Percentiles rank a stretch among this genome's conserved stretches.
Conservation (phyloP, 768 basidiomycete genomes). For the Trametes punicea region DNA sequence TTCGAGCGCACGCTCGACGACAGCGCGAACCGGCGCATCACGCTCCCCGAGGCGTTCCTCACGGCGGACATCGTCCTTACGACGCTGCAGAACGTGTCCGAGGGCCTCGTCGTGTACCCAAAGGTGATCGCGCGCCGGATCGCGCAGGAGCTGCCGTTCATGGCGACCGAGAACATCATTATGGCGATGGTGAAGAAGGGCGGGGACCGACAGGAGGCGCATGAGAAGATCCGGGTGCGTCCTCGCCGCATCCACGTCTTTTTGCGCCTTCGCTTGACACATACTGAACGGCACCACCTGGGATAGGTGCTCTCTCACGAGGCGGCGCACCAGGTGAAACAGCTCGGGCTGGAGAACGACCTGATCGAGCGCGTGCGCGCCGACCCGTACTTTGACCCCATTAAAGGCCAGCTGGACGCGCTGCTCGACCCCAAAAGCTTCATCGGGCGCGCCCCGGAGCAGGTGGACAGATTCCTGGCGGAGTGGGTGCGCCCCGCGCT, state of each 20-base stretch:
- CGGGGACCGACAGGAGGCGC: constrained; percentile 94
- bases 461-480: constrained; percentile 83
- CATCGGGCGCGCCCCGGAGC: constrained; percentile 91
- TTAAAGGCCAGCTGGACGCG: constrained; percentile 72
- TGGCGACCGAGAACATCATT: constrained; percentile 99
- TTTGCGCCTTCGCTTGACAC: constrained; percentile 40
- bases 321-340: constrained; percentile 91
- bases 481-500: constrained; percentile 90
- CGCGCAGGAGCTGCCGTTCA: constrained; percentile 94
- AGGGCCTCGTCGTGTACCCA: constrained; percentile 99
- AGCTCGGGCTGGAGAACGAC: constrained; percentile 93
- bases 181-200: constrained; percentile 97
- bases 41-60: constrained; percentile 94
- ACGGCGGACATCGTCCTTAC: constrained; percentile 96
- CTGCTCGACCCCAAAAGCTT: constrained; percentile 87
- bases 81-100: constrained; percentile 93
- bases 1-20: constrained; percentile 98
- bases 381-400: constrained; percentile 87
- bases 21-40: constrained; percentile 95
- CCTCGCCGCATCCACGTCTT: not conserved
- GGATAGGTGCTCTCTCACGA: constrained; percentile 95
- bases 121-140: constrained; percentile 92
- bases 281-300: not conserved
- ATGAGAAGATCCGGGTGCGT: constrained; percentile 87
- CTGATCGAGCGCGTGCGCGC: constrained; percentile 81